Percentiles rank a stretch among this genome's conserved stretches.
Evolutionary conservation across 2,329 filamentous ascomycete genomes (phyloP).

Genomic region (Clarireedia paspali): DNA sequence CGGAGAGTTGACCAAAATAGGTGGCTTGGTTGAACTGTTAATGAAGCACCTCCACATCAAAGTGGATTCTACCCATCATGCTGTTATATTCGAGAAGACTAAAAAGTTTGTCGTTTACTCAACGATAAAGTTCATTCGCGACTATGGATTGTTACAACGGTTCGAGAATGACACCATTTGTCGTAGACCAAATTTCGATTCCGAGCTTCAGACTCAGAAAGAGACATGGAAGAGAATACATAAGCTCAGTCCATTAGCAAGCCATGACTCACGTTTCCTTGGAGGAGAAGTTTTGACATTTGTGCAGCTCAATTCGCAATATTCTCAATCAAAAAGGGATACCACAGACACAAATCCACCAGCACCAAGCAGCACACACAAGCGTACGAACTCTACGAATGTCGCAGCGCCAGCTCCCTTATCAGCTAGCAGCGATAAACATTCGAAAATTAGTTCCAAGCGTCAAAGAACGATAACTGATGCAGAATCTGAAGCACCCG

Average conservation of each 20-base stretch:
- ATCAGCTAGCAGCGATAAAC: too few species aligned
- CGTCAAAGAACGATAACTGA: neutral
- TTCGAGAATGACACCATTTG: neutral
- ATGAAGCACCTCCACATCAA: neutral
- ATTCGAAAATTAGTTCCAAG: neutral
- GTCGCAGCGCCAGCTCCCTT: neutral
- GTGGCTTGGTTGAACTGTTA: neutral
- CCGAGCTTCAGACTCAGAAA: neutral
- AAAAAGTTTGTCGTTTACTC: neutral
- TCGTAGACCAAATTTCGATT: neutral
- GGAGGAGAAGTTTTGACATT: neutral
- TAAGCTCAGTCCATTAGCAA: neutral
- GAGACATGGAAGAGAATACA: neutral
- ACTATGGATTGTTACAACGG: neutral
- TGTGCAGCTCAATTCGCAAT: neutral
- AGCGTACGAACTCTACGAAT: neutral
- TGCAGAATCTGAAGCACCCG: neutral
- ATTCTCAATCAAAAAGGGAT: neutral
- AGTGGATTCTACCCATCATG: neutral
- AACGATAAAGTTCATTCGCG: neutral
- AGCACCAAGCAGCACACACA: neutral
- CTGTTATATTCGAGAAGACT: neutral
- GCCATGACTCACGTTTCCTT: neutral
- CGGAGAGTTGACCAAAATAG: neutral
- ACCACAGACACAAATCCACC: neutral